Conservation (phyloP, 441 rosid species). For the Jatropha podagrica region DNA sequence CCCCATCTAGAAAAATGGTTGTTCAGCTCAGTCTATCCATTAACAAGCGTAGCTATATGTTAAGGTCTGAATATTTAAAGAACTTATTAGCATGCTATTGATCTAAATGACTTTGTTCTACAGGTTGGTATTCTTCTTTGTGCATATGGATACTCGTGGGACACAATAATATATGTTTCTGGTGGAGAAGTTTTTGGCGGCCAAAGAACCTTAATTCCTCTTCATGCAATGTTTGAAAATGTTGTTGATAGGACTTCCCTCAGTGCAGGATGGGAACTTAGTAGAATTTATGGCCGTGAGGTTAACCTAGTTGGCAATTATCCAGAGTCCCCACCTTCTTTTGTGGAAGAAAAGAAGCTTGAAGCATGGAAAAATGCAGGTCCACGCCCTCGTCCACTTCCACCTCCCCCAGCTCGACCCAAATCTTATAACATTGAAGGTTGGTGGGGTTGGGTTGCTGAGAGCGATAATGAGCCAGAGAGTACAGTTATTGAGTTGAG, state of each 20-base stretch:
- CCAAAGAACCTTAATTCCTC: constrained; percentile 80
- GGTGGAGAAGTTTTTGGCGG: constrained; percentile 99
- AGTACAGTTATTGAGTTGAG: constrained; percentile 93
- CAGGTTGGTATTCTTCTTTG: constrained; percentile 95
- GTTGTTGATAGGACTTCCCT: constrained; percentile 93
- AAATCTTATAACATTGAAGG: constrained; percentile 94
- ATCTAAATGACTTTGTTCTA: constrained; percentile 11
- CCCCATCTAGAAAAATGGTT: neutral
- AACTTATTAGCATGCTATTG: constrained; percentile 1
- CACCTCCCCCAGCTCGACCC: constrained; percentile 88
- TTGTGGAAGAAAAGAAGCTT: constrained; percentile 54
- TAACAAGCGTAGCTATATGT: neutral
- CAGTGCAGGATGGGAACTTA: constrained; percentile 84
- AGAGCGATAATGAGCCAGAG: constrained; percentile 98
- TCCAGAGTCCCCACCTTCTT: constrained; percentile 48
- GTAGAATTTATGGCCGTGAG: constrained; percentile 86
- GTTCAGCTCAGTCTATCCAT: neutral
- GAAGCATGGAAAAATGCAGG: constrained; percentile 62
- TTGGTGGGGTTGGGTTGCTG: constrained; percentile 99
- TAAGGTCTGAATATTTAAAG: neutral
- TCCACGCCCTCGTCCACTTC: constrained; percentile 93
- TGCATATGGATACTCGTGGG: constrained; percentile 89
- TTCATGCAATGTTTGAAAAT: constrained; percentile 90
- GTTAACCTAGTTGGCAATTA: constrained; percentile 48
- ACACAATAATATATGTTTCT: constrained; percentile 77